Base-by-base conservation (phyloP, 140 eudicot genomes). In the Anethum foeniculum region DNA sequence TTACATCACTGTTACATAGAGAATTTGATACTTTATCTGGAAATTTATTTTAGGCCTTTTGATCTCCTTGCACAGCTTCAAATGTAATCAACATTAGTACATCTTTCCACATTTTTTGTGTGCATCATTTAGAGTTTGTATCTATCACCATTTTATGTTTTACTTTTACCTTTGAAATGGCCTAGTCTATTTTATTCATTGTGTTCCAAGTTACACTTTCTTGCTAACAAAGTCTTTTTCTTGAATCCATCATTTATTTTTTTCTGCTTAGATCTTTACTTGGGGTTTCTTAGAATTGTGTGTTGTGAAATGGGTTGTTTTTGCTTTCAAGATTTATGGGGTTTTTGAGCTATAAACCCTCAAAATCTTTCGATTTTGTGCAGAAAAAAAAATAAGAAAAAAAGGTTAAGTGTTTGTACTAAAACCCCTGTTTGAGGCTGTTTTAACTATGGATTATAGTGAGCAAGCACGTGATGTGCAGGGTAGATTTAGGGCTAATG, bases 391-490 rank as follows among this genome's bases (percentile, higher is more conserved):
- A 39, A 39, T 39, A 58, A 39, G 34, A 78, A 25, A 25, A n/a
- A 56, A 19, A 56, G 19, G 64, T 54, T 52, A 16, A 78, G 75
- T 62, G 30, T 79, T 38, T 27, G 58, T 38, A 51, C 54, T 52
- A 58, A 78, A 52, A 30, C 47, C 73, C 81, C 81, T 78, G 73
- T 32, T 28, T 54, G 38, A 10, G 14, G 73, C 81, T 78, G 73
- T 68, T 28, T 56, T 32, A 19, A 18, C 25, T 0, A 58, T 78
- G 30, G 54, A 78, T n/a, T 38, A 25, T 60, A 30, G 51, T 78
- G 52, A 39, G 32, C 80, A 76, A 15, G 67, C 48, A 48, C 43
- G 23, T 48, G 71, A 38, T 7, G 15, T 32, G 52, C 41, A 12
- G 4, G 54, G 64, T 30, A 62, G 75, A 62, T 62, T 72, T 30